phyloP scores from a whole-genome alignment of 805 yeast species.

The Candida xiaguanensis region DNA sequence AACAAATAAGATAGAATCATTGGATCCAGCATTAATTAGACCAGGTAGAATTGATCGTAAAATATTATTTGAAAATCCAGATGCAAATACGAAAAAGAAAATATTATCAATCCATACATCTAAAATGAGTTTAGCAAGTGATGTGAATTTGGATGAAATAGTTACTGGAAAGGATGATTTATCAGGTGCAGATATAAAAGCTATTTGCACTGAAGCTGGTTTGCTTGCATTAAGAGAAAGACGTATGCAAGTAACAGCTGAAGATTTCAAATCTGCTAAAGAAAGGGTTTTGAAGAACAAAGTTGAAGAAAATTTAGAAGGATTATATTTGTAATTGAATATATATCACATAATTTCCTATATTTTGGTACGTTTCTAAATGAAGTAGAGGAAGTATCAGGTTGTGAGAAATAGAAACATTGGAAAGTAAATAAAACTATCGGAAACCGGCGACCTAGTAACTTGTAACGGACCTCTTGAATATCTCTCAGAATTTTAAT shows the following conservation, averaged over 20 bases:
- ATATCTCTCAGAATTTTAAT: too few relatives aligned
- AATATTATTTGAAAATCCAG: conserved; percentile 94
- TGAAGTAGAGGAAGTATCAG: too few relatives aligned
- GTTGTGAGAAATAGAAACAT: too few relatives aligned
- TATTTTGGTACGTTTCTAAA: too few relatives aligned
- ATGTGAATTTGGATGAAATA: conserved; percentile 84
- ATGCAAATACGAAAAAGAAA: conserved; percentile 87
- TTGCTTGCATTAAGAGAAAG: conserved; percentile 92
- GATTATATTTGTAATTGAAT: conserved; percentile 63
- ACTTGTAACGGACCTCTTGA: too few relatives aligned
- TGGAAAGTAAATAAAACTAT: too few relatives aligned
- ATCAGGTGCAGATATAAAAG: conserved; percentile 97
- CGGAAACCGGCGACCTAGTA: too few relatives aligned
- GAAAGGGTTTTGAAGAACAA: conserved; percentile 95
- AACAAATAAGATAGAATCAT: conserved; percentile 87
- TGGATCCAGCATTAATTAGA: conserved; percentile 94
- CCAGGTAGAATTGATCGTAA: conserved; percentile 98
- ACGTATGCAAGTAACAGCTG: conserved; percentile 94
- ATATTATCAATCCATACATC: conserved; percentile 88
- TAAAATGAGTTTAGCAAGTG: conserved; percentile 86
- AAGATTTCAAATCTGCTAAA: conserved; percentile 89
- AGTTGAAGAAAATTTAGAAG: conserved; percentile 94
- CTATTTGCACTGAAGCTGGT: conserved; percentile 97
- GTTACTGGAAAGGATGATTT: conserved; percentile 90
- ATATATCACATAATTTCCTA: neutral